Conservation (phyloP, 306 rosid species). For the Ochetophila trinervis region DNA sequence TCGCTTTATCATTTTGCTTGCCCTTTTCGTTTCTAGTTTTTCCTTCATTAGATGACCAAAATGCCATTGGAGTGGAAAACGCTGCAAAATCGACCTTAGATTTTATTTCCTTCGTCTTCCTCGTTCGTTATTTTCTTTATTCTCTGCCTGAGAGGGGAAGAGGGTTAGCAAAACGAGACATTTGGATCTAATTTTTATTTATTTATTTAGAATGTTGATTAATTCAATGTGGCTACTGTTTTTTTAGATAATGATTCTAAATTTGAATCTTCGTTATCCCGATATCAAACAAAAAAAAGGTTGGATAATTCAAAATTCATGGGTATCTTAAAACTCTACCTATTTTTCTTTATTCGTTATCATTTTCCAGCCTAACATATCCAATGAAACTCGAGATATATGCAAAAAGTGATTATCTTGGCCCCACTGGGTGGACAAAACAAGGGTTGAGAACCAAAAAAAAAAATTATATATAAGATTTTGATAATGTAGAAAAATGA, state of each 20-base stretch:
- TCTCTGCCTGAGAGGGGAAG: background rate
- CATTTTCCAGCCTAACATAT: conserved; percentile 3
- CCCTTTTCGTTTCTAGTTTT: conserved; percentile 24
- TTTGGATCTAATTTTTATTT: too few relatives aligned
- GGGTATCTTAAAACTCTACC: background rate
- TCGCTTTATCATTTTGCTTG: conserved; percentile 18
- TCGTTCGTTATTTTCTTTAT: background rate
- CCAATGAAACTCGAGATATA: conserved; percentile 1
- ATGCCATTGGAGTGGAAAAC: conserved; percentile 13
- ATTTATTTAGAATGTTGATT: too few relatives aligned
- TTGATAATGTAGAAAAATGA: conserved; percentile 11
- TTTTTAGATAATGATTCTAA: too few relatives aligned
- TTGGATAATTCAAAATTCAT: background rate
- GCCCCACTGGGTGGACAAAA: conserved; percentile 4
- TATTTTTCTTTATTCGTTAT: conserved; percentile 4
- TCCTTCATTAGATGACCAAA: conserved; percentile 12
- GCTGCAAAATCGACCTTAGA: conserved; percentile 24
- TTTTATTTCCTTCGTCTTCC: background rate
- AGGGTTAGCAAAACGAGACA: too few relatives aligned
- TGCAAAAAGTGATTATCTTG: conserved; percentile 5
- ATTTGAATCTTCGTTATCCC: background rate
- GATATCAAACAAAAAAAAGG: too few relatives aligned
- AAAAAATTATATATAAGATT: background rate
- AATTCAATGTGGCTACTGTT: too few relatives aligned
- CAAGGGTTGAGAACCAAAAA: background rate